Conservation (phyloP, 2,329 filamentous ascomycete species). For the Colletotrichum sp. region DNA sequence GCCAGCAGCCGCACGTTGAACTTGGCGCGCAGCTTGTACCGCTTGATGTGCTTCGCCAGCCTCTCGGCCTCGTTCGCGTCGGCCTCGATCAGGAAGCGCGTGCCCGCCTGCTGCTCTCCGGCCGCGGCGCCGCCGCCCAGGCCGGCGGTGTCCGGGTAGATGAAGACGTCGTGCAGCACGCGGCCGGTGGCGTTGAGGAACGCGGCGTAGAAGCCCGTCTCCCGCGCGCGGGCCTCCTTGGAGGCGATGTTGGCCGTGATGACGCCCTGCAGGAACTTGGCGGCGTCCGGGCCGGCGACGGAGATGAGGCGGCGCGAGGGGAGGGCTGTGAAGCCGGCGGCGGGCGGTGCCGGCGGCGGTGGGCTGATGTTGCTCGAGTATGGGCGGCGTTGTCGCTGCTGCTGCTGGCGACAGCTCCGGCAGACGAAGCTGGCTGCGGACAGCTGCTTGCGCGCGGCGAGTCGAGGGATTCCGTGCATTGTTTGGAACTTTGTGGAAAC, state of each 20-base stretch:
- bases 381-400: conserved; percentile 29
- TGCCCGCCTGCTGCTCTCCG: conserved; percentile 21
- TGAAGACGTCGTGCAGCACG: conserved; percentile 86
- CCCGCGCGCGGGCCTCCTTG: conserved; percentile 37
- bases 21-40: conserved; percentile 86
- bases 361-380: conserved; percentile 35
- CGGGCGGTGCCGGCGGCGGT: conserved; percentile 45
- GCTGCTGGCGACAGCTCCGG: conserved; percentile 34
- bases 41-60: conserved; percentile 76
- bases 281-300: conserved; percentile 78
- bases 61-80: conserved; percentile 69
- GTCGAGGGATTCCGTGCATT: conserved; percentile 7
- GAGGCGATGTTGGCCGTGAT: conserved; percentile 73
- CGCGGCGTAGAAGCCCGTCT: conserved; percentile 73
- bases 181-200: conserved; percentile 88
- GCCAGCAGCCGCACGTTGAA: conserved; percentile 72
- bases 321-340: conserved; percentile 60
- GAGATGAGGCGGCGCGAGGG: conserved; percentile 80
- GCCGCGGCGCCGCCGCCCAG: conserved; percentile 26
- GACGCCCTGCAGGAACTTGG: conserved; percentile 87
- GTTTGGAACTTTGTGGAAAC: background rate
- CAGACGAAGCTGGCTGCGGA: conserved; percentile 25
- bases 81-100: conserved; percentile 75
- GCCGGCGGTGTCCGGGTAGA: conserved; percentile 68
- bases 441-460: conserved; percentile 2